Conservation (phyloP, 768 basidiomycete genomes). For the Boletus sp. region DNA sequence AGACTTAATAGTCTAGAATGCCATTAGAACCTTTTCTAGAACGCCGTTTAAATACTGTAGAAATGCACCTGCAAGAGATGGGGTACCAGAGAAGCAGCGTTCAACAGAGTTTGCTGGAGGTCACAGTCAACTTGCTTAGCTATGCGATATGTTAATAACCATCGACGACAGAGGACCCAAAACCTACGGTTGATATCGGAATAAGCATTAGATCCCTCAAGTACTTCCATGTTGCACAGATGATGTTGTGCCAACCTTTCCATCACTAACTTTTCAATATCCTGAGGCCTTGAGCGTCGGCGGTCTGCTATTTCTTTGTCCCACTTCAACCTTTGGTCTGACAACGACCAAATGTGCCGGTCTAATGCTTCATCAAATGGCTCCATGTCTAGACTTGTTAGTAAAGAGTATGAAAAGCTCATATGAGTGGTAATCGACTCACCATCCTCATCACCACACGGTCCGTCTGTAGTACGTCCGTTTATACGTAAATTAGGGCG, state of each 20-base stretch:
- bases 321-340: conserved; percentile 72
- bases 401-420: not conserved
- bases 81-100: conserved; percentile 42
- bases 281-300: conserved; percentile 59
- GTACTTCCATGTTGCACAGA: conserved; percentile 27
- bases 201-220: conserved; percentile 6
- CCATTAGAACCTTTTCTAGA: not conserved
- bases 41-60: not conserved
- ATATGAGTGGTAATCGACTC: conserved; percentile 7
- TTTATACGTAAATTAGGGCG: conserved; percentile 77
- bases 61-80: conserved; percentile 52
- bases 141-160: conserved; percentile 8
- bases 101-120: conserved; percentile 27
- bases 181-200: conserved; percentile 12
- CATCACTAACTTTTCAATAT: conserved; percentile 44
- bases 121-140: conserved; percentile 21
- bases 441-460: conserved; percentile 59
- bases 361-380: conserved; percentile 87
- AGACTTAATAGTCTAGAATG: conserved; percentile 41
- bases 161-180: not conserved
- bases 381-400: conserved; percentile 54
- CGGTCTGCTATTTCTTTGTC: conserved; percentile 68
- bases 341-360: conserved; percentile 75
- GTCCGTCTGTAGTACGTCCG: conserved; percentile 69
- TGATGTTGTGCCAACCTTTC: conserved; percentile 39